phyloP scores from a whole-genome alignment of 2,329 filamentous ascomycete genomes.

The Incumbomyces lentus region DNA sequence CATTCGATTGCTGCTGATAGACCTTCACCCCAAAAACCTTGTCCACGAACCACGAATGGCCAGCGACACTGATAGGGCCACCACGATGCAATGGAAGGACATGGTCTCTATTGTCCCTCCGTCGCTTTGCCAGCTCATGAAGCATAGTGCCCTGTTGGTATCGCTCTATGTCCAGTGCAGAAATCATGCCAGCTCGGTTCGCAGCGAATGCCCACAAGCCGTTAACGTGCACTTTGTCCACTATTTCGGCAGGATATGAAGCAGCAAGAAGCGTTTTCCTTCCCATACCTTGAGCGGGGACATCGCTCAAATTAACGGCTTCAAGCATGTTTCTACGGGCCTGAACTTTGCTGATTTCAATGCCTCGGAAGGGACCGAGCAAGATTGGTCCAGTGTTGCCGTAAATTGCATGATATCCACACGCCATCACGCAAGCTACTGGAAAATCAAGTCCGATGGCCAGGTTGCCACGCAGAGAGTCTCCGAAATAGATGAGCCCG shows the following conservation, averaged over 20 bases:
- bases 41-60: constrained; percentile 8
- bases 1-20: constrained; percentile 5
- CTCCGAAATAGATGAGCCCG: constrained; percentile 8
- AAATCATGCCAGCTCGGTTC: constrained; percentile 3
- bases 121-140: constrained; percentile 5
- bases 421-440: constrained; percentile 1
- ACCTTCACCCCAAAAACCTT: constrained; percentile 9
- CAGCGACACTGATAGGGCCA: constrained; percentile 7
- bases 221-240: constrained; percentile 7
- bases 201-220: constrained; percentile 8
- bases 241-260: not conserved
- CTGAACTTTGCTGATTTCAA: constrained; percentile 7
- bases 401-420: constrained; percentile 2
- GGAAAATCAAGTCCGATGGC: constrained; percentile 8
- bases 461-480: constrained; percentile 6
- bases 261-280: not conserved
- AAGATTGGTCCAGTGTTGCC: constrained; percentile 6
- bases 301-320: not conserved
- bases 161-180: constrained; percentile 1
- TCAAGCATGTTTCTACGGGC: constrained; percentile 8
- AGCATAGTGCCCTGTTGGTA: constrained; percentile 7
- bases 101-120: constrained; percentile 5
- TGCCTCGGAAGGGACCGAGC: constrained; percentile 7
- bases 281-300: not conserved
- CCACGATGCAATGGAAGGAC: constrained; percentile 6